Conservation (phyloP, 768 basidiomycete genomes). For the Lentinula sp. region DNA sequence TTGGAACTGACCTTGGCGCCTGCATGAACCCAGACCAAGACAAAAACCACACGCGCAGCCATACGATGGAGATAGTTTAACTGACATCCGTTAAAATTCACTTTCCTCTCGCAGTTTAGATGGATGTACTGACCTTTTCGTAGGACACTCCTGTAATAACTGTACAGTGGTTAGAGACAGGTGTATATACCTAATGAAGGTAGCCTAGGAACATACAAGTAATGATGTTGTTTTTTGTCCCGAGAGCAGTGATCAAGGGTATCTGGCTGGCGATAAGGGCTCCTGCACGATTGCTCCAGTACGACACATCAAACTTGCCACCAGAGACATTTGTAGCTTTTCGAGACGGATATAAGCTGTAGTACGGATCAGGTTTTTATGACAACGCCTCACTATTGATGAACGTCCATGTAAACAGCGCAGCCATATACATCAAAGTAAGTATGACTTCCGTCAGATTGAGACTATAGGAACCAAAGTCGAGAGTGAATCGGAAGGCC, state of each 20-base stretch:
- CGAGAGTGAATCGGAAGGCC: conserved; percentile 20
- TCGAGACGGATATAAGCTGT: not conserved
- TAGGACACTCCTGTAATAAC: conserved; percentile 33
- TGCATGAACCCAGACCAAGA: conserved; percentile 31
- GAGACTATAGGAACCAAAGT: conserved; percentile 29
- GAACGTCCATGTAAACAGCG: conserved; percentile 27
- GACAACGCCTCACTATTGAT: conserved; percentile 12
- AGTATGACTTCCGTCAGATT: conserved; percentile 36
- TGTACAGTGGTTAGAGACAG: conserved; percentile 9
- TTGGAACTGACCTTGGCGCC: conserved; percentile 16
- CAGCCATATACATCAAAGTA: conserved; percentile 27
- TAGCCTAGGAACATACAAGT: conserved; percentile 22
- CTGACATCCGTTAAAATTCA: conserved; percentile 12
- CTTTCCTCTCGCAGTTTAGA: too few relatives aligned
- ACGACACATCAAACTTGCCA: conserved; percentile 4
- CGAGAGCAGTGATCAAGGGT: conserved; percentile 39
- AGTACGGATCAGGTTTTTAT: not conserved
- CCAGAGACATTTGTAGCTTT: conserved; percentile 12
- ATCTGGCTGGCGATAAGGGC: conserved; percentile 30
- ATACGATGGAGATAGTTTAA: conserved; percentile 29
- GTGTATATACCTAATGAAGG: not conserved
- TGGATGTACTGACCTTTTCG: conserved; percentile 10
- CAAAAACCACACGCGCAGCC: conserved; percentile 30
- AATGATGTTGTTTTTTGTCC: conserved; percentile 45
- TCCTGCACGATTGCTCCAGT: conserved; percentile 22